These are phyloP conservation scores for Carnegiea gigantea DNA, from an alignment of 179 eudicot genomes.

Conservation along the genomic window DNA sequence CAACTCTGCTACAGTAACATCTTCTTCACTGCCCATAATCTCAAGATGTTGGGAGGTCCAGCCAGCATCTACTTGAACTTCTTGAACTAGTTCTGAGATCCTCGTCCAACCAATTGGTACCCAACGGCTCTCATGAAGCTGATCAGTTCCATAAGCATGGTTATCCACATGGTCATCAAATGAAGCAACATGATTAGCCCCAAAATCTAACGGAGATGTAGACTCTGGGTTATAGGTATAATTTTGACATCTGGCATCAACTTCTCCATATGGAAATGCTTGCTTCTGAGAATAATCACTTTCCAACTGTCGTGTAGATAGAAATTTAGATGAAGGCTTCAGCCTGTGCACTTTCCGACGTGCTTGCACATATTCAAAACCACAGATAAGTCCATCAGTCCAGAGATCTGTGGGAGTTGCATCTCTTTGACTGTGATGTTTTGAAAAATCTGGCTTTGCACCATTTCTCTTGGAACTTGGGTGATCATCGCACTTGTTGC, in stretches of 20 bases:
- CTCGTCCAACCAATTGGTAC: slow-evolving; percentile 93
- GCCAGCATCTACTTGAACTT: slow-evolving; percentile 58
- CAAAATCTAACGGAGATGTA: slow-evolving; percentile 37
- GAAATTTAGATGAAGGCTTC: slow-evolving; percentile 39
- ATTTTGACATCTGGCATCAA: slow-evolving; percentile 35
- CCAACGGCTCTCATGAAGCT: slow-evolving; percentile 62
- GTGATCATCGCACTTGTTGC: slow-evolving; percentile 29
- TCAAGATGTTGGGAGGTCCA: slow-evolving; percentile 65
- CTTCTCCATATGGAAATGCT: slow-evolving; percentile 23
- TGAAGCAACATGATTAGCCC: slow-evolving; percentile 27
- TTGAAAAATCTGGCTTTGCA: slow-evolving; percentile 44
- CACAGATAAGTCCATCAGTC: slow-evolving; percentile 92
- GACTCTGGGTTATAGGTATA: slow-evolving; percentile 35
- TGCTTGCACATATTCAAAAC: slow-evolving; percentile 73
- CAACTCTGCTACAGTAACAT: slow-evolving; percentile 80
- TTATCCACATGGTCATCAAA: slow-evolving; percentile 34
- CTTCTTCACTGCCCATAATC: slow-evolving; percentile 64
- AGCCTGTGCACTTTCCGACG: slow-evolving; percentile 40
- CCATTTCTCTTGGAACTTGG: slow-evolving; percentile 30
- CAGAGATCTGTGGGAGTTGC: slow-evolving; percentile 57
- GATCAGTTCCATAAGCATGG: slow-evolving; percentile 33
- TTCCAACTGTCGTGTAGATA: slow-evolving; percentile 30
- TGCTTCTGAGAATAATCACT: slow-evolving; percentile 37
- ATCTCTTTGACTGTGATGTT: slow-evolving; percentile 44
- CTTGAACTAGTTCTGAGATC: slow-evolving; percentile 69